Percentiles rank a stretch among this genome's conserved stretches.
phyloP scores from a whole-genome alignment of 2,329 filamentous ascomycete species.

The Diaporthe nobilis region DNA sequence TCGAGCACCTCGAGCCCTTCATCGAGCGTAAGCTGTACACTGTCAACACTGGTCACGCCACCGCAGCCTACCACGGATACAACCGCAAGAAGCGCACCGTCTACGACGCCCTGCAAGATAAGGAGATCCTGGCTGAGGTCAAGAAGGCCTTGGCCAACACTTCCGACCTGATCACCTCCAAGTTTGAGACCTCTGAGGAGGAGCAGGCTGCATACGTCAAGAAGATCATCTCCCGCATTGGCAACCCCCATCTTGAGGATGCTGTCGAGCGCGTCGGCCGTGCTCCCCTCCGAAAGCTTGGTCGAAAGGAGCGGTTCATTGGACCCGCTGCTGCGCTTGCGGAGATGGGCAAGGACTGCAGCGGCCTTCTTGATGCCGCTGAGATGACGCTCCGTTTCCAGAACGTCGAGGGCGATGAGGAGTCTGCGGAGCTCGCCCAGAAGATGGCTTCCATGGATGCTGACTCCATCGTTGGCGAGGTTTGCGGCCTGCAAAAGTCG shows the following conservation, averaged over 20 bases:
- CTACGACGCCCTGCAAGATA: slow-evolving; percentile 88
- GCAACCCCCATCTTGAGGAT: slow-evolving; percentile 93
- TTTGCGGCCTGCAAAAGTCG: slow-evolving; percentile 83
- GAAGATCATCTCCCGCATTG: slow-evolving; percentile 92
- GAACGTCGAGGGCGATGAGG: slow-evolving; percentile 91
- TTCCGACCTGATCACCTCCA: slow-evolving; percentile 85
- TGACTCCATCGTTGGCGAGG: slow-evolving; percentile 81
- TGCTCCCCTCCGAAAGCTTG: slow-evolving; percentile 92
- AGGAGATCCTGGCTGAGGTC: slow-evolving; percentile 84
- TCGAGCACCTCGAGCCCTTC: slow-evolving; percentile 90
- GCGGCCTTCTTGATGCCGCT: slow-evolving; percentile 82
- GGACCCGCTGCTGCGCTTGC: slow-evolving; percentile 91
- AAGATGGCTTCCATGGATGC: slow-evolving; percentile 78
- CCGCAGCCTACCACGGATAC: slow-evolving; percentile 95
- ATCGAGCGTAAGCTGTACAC: slow-evolving; percentile 99
- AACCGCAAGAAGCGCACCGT: slow-evolving; percentile 88
- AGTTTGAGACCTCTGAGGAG: slow-evolving; percentile 82
- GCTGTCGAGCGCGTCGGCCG: slow-evolving; percentile 95
- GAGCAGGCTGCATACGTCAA: slow-evolving; percentile 91
- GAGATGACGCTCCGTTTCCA: slow-evolving; percentile 97
- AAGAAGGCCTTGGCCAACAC: slow-evolving; percentile 87
- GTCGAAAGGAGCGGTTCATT: slow-evolving; percentile 95
- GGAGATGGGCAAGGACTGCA: slow-evolving; percentile 80
- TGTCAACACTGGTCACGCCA: slow-evolving; percentile 98
- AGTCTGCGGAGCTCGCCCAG: slow-evolving; percentile 87